These are phyloP conservation scores for Tricholoma furcatifolium DNA, from an alignment of 768 basidiomycete species.

Conservation along the genomic window DNA sequence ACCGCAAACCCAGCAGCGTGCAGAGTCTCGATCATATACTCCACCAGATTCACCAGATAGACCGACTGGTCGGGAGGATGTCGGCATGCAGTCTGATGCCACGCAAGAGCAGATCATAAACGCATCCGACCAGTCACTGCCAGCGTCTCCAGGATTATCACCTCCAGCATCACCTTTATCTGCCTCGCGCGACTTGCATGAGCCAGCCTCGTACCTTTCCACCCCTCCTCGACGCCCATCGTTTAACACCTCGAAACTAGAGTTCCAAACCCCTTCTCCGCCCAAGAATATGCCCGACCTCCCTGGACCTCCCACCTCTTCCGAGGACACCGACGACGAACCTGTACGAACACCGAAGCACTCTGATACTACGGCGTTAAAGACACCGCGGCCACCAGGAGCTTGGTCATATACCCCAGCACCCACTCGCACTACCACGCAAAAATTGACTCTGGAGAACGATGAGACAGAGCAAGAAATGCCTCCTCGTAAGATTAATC, in stretches of 20 bases:
- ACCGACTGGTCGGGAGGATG: slow-evolving; percentile 8
- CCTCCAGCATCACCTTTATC: slow-evolving; percentile 32
- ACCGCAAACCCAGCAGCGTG: slow-evolving; percentile 5
- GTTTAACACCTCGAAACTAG: slow-evolving; percentile 39
- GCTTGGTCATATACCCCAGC: slow-evolving; percentile 33
- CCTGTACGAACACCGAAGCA: slow-evolving; percentile 16
- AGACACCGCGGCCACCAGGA: slow-evolving; percentile 49
- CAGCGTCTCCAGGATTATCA: slow-evolving; percentile 14
- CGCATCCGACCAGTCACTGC: neutral
- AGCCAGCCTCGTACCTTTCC: slow-evolving; percentile 22
- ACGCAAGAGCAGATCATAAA: neutral
- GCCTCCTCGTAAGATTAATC: slow-evolving; percentile 7
- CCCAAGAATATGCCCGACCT: slow-evolving; percentile 63
- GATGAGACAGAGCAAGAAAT: too few relatives aligned
- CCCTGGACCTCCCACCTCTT: slow-evolving; percentile 62
- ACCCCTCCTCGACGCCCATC: slow-evolving; percentile 50
- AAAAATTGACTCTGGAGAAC: neutral
- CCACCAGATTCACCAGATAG: neutral
- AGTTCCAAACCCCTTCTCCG: slow-evolving; percentile 65
- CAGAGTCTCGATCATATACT: slow-evolving; percentile 12
- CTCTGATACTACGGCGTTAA: slow-evolving; percentile 25
- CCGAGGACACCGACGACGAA: slow-evolving; percentile 38
- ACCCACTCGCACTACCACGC: slow-evolving; percentile 5
- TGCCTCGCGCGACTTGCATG: slow-evolving; percentile 10
- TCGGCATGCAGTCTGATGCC: slow-evolving; percentile 8